Evolutionary conservation across 2,329 filamentous ascomycete species (phyloP).

Genomic region (Albophoma yamanashiensis): DNA sequence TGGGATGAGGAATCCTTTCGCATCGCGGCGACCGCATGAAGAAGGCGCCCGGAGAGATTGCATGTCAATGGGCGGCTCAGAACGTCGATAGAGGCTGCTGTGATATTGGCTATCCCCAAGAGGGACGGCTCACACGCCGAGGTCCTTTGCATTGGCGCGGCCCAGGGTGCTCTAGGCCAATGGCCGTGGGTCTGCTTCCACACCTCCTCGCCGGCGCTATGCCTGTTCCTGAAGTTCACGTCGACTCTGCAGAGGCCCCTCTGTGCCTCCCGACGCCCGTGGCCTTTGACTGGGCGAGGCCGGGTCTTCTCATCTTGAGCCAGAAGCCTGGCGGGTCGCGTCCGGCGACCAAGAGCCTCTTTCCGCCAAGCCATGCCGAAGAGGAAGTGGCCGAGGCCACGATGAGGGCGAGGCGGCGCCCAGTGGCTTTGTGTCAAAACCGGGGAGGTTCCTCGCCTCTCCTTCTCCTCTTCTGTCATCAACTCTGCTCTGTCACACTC

Average conservation of each 20-base stretch:
- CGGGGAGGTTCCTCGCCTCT: slow-evolving; percentile 3
- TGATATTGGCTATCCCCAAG: not conserved
- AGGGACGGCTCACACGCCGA: not conserved
- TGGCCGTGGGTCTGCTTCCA: slow-evolving; percentile 1
- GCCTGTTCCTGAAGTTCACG: slow-evolving; percentile 19
- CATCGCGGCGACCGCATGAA: not conserved
- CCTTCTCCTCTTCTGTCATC: slow-evolving; percentile 20
- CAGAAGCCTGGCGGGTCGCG: not conserved
- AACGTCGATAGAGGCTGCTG: not conserved
- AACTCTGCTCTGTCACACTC: slow-evolving; percentile 3
- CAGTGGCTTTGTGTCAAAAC: slow-evolving; percentile 6
- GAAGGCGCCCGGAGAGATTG: not conserved
- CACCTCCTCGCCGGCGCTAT: slow-evolving; percentile 11
- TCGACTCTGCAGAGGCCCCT: not conserved
- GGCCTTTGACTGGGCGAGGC: slow-evolving; percentile 3
- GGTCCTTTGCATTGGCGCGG: slow-evolving; percentile 2
- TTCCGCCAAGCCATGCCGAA: not conserved
- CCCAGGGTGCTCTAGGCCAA: slow-evolving; percentile 1
- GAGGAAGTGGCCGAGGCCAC: slow-evolving; percentile 10
- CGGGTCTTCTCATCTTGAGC: slow-evolving; percentile 1
- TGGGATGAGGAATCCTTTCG: not conserved
- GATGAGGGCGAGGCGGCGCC: slow-evolving; percentile 3
- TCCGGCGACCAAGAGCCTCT: not conserved
- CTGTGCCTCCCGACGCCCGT: not conserved
- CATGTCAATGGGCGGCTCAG: not conserved